These are phyloP conservation scores for Microsporum canis DNA, from an alignment of 2,329 filamentous ascomycete species.

Conservation along the genomic window DNA sequence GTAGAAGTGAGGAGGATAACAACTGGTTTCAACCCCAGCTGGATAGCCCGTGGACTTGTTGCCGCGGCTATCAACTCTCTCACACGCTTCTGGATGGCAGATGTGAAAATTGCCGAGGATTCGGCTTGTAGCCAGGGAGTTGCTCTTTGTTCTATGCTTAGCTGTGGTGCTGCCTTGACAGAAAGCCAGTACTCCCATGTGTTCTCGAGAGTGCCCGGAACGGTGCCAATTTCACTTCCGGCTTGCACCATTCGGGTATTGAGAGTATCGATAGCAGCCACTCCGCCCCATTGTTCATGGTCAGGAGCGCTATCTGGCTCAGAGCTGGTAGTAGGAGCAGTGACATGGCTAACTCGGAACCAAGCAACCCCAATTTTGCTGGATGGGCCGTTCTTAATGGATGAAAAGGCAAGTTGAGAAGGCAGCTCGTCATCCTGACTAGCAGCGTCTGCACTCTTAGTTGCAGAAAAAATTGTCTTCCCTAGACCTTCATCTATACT, in stretches of 20 bases:
- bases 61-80: slow-evolving; percentile 78
- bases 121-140: slow-evolving; percentile 30
- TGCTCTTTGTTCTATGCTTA: slow-evolving; percentile 22
- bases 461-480: slow-evolving; percentile 63
- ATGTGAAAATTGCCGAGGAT: slow-evolving; percentile 38
- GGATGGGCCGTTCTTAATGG: slow-evolving; percentile 12
- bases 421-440: slow-evolving; percentile 57
- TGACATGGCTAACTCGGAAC: slow-evolving; percentile 78
- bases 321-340: slow-evolving; percentile 38
- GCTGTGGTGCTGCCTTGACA: slow-evolving; percentile 52
- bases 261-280: slow-evolving; percentile 73
- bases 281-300: slow-evolving; percentile 69
- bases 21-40: slow-evolving; percentile 75
- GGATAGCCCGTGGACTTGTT: slow-evolving; percentile 75
- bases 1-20: slow-evolving; percentile 83
- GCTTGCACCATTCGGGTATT: slow-evolving; percentile 86
- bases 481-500: slow-evolving; percentile 79
- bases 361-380: slow-evolving; percentile 60
- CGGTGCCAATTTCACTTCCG: slow-evolving; percentile 69
- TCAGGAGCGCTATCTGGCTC: slow-evolving; percentile 47
- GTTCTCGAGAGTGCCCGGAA: slow-evolving; percentile 64
- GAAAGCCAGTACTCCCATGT: slow-evolving; percentile 88
- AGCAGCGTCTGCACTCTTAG: slow-evolving; percentile 43
- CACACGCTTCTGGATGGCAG: slow-evolving; percentile 54
- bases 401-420: slow-evolving; percentile 11